A percentile compares a stretch with the other conserved stretches of the same genome.
Evolutionary conservation across 495 filamentous ascomycete species (phyloP).

Genomic region (Hypoxylon fragiforme): DNA sequence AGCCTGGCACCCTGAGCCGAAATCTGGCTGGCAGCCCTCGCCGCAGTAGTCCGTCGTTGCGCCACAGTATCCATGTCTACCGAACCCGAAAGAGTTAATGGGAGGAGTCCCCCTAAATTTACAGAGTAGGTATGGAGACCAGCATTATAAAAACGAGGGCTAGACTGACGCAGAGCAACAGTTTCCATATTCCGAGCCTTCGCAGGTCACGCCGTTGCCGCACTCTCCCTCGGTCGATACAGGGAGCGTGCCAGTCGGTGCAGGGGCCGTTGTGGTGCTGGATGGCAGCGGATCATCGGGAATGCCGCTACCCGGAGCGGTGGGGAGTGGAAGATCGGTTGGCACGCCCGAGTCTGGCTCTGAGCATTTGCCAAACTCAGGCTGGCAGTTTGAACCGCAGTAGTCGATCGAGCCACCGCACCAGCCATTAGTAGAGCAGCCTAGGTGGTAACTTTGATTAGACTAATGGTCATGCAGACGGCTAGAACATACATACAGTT

Average conservation of each 20-base stretch:
- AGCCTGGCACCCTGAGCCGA: conserved; percentile 45
- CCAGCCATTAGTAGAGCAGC: conserved; percentile 47
- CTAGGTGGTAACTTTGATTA: conserved; percentile 20
- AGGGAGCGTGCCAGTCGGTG: conserved; percentile 29
- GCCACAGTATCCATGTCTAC: conserved; percentile 42
- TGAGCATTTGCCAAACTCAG: conserved; percentile 53
- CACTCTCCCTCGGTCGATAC: conserved; percentile 43
- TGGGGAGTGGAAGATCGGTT: conserved; percentile 17
- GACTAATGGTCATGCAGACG: conserved; percentile 2
- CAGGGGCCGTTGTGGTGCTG: conserved; percentile 12
- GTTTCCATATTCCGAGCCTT: conserved; percentile 43
- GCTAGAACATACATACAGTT: conserved; percentile 35
- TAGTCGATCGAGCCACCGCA: conserved; percentile 56
- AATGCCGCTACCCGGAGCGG: conserved; percentile 9
- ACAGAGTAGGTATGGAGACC: too few species aligned
- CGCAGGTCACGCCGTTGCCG: conserved; percentile 48
- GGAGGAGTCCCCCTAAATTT: too few species aligned
- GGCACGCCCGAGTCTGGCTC: conserved; percentile 19
- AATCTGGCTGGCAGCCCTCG: conserved; percentile 43
- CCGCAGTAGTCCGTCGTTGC: conserved; percentile 44
- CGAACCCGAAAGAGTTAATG: not conserved
- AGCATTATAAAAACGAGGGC: too few species aligned
- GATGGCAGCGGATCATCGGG: conserved; percentile 22
- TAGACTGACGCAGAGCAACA: conserved; percentile 47
- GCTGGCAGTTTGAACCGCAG: conserved; percentile 56